phyloP scores from a whole-genome alignment of 1,284 basidiomycete genomes.

The Puccinia triticina region DNA sequence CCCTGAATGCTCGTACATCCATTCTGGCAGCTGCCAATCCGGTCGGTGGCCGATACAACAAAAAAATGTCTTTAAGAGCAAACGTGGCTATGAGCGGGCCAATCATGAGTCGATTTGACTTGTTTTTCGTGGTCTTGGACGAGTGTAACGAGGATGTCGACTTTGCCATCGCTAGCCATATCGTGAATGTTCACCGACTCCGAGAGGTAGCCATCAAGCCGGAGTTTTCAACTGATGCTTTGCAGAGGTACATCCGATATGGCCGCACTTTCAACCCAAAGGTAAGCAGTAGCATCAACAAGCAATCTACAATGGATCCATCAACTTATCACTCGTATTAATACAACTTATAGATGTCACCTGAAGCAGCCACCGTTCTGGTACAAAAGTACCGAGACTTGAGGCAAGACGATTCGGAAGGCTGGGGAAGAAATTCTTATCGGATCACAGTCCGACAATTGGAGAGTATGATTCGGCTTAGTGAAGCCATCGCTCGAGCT shows the following conservation, averaged over 20 bases:
- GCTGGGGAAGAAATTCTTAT: slow-evolving; percentile 86
- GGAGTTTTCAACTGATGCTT: slow-evolving; percentile 92
- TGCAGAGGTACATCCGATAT: slow-evolving; percentile 95
- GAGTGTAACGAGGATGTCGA: slow-evolving; percentile 94
- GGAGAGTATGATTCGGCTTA: slow-evolving; percentile 94
- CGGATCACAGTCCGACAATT: slow-evolving; percentile 94
- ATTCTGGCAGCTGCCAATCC: slow-evolving; percentile 99
- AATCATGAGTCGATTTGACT: slow-evolving; percentile 98
- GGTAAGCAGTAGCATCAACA: slow-evolving; percentile 63
- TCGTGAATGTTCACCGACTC: slow-evolving; percentile 96
- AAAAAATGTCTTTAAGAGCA: slow-evolving; percentile 87
- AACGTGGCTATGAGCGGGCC: slow-evolving; percentile 98
- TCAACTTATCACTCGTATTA: background rate
- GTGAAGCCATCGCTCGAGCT: slow-evolving; percentile 93
- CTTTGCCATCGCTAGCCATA: slow-evolving; percentile 91
- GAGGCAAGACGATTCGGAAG: slow-evolving; percentile 86
- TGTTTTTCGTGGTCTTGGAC: slow-evolving; percentile 98
- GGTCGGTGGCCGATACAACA: slow-evolving; percentile 91
- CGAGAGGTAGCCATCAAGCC: slow-evolving; percentile 91
- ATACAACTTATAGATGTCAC: slow-evolving; percentile 71
- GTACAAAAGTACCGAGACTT: slow-evolving; percentile 94
- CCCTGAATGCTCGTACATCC: slow-evolving; percentile 93
- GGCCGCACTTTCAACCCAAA: slow-evolving; percentile 95
- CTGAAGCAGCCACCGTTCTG: slow-evolving; percentile 85
- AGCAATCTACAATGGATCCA: background rate